Percentiles rank a stretch among this genome's conserved stretches.
Evolutionary conservation across 106 monocot genomes (phyloP).

Genomic region (Dioscorea zingiberensis): DNA sequence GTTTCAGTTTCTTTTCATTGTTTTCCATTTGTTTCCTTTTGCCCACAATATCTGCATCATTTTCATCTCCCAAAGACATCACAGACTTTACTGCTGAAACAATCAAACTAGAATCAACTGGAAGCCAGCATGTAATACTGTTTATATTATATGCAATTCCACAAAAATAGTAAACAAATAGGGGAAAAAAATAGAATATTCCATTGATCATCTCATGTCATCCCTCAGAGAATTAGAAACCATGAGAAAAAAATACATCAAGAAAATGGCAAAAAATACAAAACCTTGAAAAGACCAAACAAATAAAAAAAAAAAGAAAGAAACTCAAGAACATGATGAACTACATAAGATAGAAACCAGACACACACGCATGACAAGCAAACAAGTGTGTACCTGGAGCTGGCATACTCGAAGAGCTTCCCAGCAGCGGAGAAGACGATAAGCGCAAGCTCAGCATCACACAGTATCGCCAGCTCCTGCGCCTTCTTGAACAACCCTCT

Average conservation of each 20-base stretch:
- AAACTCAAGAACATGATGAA: background rate
- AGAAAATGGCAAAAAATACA: background rate
- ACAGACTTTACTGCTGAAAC: no score
- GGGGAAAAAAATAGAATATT: no score
- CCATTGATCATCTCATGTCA: no score
- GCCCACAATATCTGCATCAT: no score
- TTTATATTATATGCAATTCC: no score
- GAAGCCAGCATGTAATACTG: no score
- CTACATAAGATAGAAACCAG: background rate
- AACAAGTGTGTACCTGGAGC: slow-evolving; percentile 23
- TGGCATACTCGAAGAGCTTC: slow-evolving; percentile 39
- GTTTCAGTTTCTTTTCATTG: no score
- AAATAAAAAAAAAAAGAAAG: no score
- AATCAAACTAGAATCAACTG: no score
- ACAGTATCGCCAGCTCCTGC: slow-evolving; percentile 57
- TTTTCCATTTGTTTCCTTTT: no score
- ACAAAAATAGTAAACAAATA: no score
- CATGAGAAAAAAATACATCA: background rate
- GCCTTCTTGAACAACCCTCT: slow-evolving; percentile 66
- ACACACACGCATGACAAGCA: background rate
- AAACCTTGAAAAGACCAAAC: background rate
- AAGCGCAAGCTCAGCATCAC: slow-evolving; percentile 55
- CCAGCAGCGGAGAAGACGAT: slow-evolving; percentile 61
- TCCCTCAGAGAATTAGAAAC: background rate
- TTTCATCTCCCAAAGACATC: no score